Conservation (phyloP, 2,329 filamentous ascomycete species). For the Sclerotinia nivalis region DNA sequence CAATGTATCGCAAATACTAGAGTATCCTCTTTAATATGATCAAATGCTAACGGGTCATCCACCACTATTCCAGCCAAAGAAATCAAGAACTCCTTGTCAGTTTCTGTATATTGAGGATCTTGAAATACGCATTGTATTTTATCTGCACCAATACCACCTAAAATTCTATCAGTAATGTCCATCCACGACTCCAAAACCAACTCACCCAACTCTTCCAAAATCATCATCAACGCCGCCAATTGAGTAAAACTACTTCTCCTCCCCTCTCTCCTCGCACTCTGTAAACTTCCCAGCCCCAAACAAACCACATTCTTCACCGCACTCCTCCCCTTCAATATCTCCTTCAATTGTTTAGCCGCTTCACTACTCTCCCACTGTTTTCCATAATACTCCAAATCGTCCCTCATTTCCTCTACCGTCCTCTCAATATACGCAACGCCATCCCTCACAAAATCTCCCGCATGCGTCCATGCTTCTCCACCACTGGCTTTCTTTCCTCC, state of each 20-base stretch:
- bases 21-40: slow-evolving; percentile 31
- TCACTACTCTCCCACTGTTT: slow-evolving; percentile 37
- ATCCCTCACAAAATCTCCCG: slow-evolving; percentile 37
- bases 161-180: slow-evolving; percentile 5
- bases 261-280: slow-evolving; percentile 37
- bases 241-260: slow-evolving; percentile 38
- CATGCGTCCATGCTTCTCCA: slow-evolving; percentile 26
- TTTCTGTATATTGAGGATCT: slow-evolving; percentile 40
- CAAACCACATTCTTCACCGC: slow-evolving; percentile 35
- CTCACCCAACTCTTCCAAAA: slow-evolving; percentile 33
- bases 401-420: slow-evolving; percentile 36
- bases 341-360: slow-evolving; percentile 29
- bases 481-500: slow-evolving; percentile 26
- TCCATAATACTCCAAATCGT: slow-evolving; percentile 34
- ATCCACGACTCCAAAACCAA: not conserved
- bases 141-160: not conserved
- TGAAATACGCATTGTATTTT: slow-evolving; percentile 32
- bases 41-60: slow-evolving; percentile 38
- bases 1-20: slow-evolving; percentile 43
- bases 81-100: slow-evolving; percentile 38
- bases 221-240: slow-evolving; percentile 37
- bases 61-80: slow-evolving; percentile 35
- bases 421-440: slow-evolving; percentile 37
- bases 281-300: slow-evolving; percentile 40
- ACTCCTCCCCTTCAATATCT: slow-evolving; percentile 23